phyloP scores from a whole-genome alignment of 306 rosid genomes.

The Citrullus colocynthis region DNA sequence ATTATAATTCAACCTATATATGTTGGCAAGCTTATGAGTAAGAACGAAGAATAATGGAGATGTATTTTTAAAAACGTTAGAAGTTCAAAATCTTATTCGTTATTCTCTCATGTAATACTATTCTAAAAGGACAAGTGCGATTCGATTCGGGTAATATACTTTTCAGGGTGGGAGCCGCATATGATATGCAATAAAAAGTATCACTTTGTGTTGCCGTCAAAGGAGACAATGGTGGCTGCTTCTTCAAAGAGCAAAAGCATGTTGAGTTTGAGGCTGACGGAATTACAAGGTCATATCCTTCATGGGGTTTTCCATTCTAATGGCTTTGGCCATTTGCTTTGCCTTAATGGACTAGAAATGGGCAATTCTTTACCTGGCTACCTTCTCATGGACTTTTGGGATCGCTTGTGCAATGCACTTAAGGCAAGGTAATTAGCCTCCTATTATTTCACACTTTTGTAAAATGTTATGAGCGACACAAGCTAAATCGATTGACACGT shows the following conservation, averaged over 20 bases:
- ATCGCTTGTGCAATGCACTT: constrained; percentile 57
- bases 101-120: no score
- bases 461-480: no score
- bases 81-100: no score
- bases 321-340: constrained; percentile 16
- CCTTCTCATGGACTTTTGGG: constrained; percentile 66
- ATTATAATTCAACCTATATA: no score
- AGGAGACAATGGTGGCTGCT: constrained; percentile 41
- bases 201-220: constrained; percentile 65
- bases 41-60: no score
- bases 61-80: no score
- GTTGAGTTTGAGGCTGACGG: background rate
- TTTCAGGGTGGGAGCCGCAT: constrained; percentile 70
- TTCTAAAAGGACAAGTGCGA: no score
- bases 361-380: constrained; percentile 50
- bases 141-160: background rate
- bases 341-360: constrained; percentile 61
- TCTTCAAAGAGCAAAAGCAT: constrained; percentile 28
- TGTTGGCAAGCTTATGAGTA: no score
- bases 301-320: constrained; percentile 85
- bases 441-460: no score
- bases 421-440: constrained; percentile 49
- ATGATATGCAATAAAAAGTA: constrained; percentile 77
- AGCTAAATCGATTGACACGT: no score
- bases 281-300: constrained; percentile 36